These are phyloP conservation scores for Yarrowia osloensis DNA, from an alignment of 805 yeast species.

Conservation along the genomic window DNA sequence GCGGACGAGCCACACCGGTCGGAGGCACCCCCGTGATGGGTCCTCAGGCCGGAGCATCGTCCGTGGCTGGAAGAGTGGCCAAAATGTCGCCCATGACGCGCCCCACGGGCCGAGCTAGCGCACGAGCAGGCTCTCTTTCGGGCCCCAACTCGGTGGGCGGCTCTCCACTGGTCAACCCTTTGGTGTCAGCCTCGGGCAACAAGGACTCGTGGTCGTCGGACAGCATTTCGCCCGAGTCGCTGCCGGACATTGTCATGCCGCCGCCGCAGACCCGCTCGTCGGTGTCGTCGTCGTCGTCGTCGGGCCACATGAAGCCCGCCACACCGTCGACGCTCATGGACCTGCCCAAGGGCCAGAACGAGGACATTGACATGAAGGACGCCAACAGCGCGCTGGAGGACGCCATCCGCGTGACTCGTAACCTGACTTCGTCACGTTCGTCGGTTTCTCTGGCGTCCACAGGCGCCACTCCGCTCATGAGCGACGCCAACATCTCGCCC, in stretches of 20 bases:
- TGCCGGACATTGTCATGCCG: slow-evolving; percentile 33
- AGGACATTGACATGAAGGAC: slow-evolving; percentile 25
- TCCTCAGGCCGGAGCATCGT: neutral
- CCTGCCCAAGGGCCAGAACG: slow-evolving; percentile 17
- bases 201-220: slow-evolving; percentile 26
- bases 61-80: slow-evolving; percentile 28
- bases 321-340: slow-evolving; percentile 29
- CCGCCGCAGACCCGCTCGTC: slow-evolving; percentile 30
- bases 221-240: slow-evolving; percentile 21
- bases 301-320: slow-evolving; percentile 25
- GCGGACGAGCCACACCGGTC: slow-evolving; percentile 14
- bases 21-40: slow-evolving; percentile 27
- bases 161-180: slow-evolving; percentile 20
- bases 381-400: slow-evolving; percentile 25
- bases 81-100: slow-evolving; percentile 35
- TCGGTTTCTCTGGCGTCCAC: slow-evolving; percentile 12
- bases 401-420: slow-evolving; percentile 26
- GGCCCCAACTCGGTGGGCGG: slow-evolving; percentile 23
- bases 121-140: slow-evolving; percentile 7
- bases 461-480: slow-evolving; percentile 29
- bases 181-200: slow-evolving; percentile 8
- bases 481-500: slow-evolving; percentile 6
- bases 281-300: neutral
- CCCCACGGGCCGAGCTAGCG: slow-evolving; percentile 23
- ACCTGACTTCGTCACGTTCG: slow-evolving; percentile 11